These are phyloP conservation scores for Psilocybe sp. DNA, from an alignment of 768 basidiomycete genomes.

Conservation along the genomic window DNA sequence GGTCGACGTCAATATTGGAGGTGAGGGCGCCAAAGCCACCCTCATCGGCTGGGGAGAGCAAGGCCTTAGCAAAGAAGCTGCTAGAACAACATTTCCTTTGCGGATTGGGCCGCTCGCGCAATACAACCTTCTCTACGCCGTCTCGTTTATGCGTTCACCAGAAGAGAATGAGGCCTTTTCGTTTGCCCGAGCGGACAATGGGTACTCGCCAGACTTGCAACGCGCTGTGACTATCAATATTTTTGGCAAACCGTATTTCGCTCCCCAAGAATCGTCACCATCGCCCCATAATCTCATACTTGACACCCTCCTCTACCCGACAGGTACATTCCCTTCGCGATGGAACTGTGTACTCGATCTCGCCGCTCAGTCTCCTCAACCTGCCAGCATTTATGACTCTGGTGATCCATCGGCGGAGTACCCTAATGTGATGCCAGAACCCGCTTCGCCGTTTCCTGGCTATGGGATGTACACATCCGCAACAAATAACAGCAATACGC, in stretches of 20 bases:
- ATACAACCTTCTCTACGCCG: slow-evolving; percentile 85
- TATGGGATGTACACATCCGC: slow-evolving; percentile 23
- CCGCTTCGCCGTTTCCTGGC: slow-evolving; percentile 75
- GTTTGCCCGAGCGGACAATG: slow-evolving; percentile 23
- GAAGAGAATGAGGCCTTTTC: slow-evolving; percentile 50
- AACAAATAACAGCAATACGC: slow-evolving; percentile 11
- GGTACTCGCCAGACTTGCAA: slow-evolving; percentile 47
- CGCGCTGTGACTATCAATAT: slow-evolving; percentile 80
- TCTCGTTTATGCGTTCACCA: slow-evolving; percentile 73
- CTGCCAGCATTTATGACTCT: slow-evolving; percentile 27
- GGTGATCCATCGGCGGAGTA: slow-evolving; percentile 28
- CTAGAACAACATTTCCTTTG: slow-evolving; percentile 64
- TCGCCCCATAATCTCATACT: slow-evolving; percentile 13
- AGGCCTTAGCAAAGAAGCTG: slow-evolving; percentile 39
- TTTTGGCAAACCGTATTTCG: slow-evolving; percentile 64
- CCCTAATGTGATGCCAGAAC: slow-evolving; percentile 61
- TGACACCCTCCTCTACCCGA: slow-evolving; percentile 48
- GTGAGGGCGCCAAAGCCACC: slow-evolving; percentile 50
- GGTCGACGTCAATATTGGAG: slow-evolving; percentile 74
- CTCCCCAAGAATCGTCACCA: slow-evolving; percentile 18
- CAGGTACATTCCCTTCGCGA: slow-evolving; percentile 72
- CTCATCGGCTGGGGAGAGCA: slow-evolving; percentile 58
- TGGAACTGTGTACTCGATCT: slow-evolving; percentile 93
- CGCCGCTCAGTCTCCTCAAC: slow-evolving; percentile 32
- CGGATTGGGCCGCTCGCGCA: slow-evolving; percentile 72